Evolutionary conservation across 1,284 basidiomycete genomes (phyloP).

Genomic region (Fomitiporia mediterranea): DNA sequence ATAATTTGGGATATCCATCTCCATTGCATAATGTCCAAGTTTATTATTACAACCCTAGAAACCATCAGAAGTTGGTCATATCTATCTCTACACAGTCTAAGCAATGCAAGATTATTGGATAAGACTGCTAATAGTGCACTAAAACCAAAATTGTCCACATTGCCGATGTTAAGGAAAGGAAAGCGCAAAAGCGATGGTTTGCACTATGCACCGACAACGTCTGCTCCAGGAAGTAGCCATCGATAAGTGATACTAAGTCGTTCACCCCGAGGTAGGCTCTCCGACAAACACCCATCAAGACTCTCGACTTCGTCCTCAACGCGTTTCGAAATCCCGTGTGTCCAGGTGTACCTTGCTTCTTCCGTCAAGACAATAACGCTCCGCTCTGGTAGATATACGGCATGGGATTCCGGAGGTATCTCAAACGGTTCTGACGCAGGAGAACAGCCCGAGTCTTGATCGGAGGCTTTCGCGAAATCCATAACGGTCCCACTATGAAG

Average conservation of each 20-base stretch:
- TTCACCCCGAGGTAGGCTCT: conserved; percentile 42
- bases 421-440: background rate
- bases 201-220: conserved; percentile 54
- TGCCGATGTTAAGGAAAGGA: too few relatives aligned
- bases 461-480: conserved; percentile 46
- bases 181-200: too few relatives aligned
- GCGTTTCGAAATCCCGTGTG: conserved; percentile 57
- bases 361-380: conserved; percentile 67
- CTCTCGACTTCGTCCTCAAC: conserved; percentile 44
- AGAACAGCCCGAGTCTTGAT: background rate
- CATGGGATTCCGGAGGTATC: conserved; percentile 25
- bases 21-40: too few relatives aligned
- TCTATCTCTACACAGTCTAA: too few relatives aligned
- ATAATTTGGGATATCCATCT: too few relatives aligned
- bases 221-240: conserved; percentile 73
- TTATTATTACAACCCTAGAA: too few relatives aligned
- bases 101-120: too few relatives aligned
- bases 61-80: too few relatives aligned
- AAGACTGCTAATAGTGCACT: too few relatives aligned
- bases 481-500: conserved; percentile 70
- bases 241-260: conserved; percentile 76
- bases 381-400: conserved; percentile 60
- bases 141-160: too few relatives aligned
- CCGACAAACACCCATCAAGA: conserved; percentile 25
- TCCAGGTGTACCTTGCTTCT: conserved; percentile 69